These are phyloP conservation scores for Setomelanomma holmii DNA, from an alignment of 2,329 filamentous ascomycete species.

Conservation along the genomic window DNA sequence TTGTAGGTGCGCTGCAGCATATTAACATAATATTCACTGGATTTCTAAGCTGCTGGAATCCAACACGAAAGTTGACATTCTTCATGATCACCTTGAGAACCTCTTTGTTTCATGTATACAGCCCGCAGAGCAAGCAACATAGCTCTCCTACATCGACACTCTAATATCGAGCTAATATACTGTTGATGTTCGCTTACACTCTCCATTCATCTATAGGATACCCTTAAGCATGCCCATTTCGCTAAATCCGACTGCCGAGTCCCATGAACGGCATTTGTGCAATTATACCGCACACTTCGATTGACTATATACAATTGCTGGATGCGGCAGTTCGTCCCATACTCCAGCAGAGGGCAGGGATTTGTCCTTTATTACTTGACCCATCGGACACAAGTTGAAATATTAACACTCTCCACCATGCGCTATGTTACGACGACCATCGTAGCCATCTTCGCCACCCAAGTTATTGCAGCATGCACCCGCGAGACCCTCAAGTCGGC, in stretches of 20 bases:
- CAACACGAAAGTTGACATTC: too few species aligned
- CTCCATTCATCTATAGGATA: conserved; percentile 2
- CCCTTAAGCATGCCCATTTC: not conserved
- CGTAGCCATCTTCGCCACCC: conserved; percentile 9
- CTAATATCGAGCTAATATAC: too few species aligned
- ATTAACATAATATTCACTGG: too few species aligned
- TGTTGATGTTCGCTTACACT: not conserved
- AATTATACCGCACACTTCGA: too few species aligned
- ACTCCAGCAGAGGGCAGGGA: not conserved
- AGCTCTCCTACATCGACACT: too few species aligned
- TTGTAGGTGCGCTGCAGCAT: too few species aligned
- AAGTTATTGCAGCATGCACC: conserved; percentile 28
- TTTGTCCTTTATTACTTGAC: not conserved
- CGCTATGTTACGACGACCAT: conserved; percentile 1
- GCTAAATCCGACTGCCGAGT: conserved; percentile 10
- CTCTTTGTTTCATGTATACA: too few species aligned
- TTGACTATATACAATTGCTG: too few species aligned
- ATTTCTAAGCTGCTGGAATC: too few species aligned
- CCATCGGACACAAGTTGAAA: not conserved
- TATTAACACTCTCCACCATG: conserved; percentile 4
- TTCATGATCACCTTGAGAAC: too few species aligned
- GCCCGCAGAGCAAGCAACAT: too few species aligned
- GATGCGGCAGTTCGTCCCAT: not conserved
- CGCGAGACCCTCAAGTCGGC: conserved; percentile 23
- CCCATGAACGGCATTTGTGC: not conserved